Evolutionary conservation across 140 eudicot genomes (phyloP).

Genomic region (Flaveria floridana): DNA sequence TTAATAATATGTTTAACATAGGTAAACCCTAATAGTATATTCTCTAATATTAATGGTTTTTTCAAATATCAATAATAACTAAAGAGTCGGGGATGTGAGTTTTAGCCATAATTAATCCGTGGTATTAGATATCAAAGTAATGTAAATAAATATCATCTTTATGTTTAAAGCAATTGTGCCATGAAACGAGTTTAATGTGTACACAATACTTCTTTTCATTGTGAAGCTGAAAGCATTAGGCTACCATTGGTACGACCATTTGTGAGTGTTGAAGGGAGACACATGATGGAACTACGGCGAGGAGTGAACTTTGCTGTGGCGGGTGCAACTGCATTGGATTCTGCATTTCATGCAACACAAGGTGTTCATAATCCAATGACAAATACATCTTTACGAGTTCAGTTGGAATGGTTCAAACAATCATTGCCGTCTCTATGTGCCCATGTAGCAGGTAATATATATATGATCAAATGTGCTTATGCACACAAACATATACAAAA

Average conservation of each 20-base stretch:
- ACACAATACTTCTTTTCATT: neutral
- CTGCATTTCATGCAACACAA: conserved; percentile 28
- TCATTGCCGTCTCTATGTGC: conserved; percentile 35
- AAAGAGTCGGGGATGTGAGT: no score
- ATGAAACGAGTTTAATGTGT: no score
- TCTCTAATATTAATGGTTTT: no score
- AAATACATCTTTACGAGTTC: conserved; percentile 43
- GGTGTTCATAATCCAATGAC: conserved; percentile 37
- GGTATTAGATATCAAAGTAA: no score
- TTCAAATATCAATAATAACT: no score
- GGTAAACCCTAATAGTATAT: no score
- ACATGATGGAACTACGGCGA: conserved; percentile 10
- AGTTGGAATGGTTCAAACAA: conserved; percentile 56
- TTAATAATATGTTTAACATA: no score
- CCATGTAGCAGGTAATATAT: conserved; percentile 37
- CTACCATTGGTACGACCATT: conserved; percentile 50
- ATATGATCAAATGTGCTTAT: no score
- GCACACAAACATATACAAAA: no score
- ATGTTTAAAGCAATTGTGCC: no score
- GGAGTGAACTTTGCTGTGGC: conserved; percentile 76
- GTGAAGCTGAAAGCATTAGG: conserved; percentile 53
- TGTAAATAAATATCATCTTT: no score
- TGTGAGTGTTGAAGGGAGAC: conserved; percentile 29
- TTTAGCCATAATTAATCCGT: no score
- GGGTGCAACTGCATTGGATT: conserved; percentile 57